Base-by-base conservation (phyloP, 2,329 filamentous ascomycete genomes). In the Sclerotiophoma versabilis region DNA sequence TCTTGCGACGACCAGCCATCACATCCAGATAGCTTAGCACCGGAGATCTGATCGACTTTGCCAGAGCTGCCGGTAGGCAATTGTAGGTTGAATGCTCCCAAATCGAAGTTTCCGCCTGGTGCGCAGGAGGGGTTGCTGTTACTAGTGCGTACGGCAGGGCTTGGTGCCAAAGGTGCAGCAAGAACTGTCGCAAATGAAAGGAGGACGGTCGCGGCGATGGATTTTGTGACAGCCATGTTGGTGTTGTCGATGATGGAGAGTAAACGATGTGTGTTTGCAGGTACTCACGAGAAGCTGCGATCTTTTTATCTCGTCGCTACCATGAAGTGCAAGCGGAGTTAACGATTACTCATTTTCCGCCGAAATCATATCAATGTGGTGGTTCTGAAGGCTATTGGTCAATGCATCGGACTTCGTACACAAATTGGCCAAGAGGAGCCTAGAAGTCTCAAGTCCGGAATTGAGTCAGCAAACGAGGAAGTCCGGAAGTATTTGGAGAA, bases 31-130 rank as follows among this genome's bases (percentile, higher is more conserved):
- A 79, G 72, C 19, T 70, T 50, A 5, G 59, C 56, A 33, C 64
- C 57, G 8, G 66, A 51, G 29, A 78, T 70, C 17, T 63, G 66
- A 44, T 66, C 60, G 11, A 73, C 68, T 20, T 61, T 54, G 17
- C 68, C 67, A 7, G 46, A 15, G 25, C 41, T 65, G 44, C 75
- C 76, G 14, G 63, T 73, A 2, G 77, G 77, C 1, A 79, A 70
- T 51, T 79, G 76, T 2, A 80, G 73, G 9, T 60, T 72, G 66
- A 72, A 72, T 6, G 46, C 42, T 17, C 29, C 32, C 37, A 68
- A 56, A 33, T 63, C 51, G 48, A 66, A 59, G 57, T 61, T 60
- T 14, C 62, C 62, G 5, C 63, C 64, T 7, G 63, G 64, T 9
- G 63, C 62, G 32, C 63, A 64, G 11, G 44, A 39, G 6, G 60